Conservation (phyloP, 2,329 filamentous ascomycete species). For the Stromatinia cepivora region DNA sequence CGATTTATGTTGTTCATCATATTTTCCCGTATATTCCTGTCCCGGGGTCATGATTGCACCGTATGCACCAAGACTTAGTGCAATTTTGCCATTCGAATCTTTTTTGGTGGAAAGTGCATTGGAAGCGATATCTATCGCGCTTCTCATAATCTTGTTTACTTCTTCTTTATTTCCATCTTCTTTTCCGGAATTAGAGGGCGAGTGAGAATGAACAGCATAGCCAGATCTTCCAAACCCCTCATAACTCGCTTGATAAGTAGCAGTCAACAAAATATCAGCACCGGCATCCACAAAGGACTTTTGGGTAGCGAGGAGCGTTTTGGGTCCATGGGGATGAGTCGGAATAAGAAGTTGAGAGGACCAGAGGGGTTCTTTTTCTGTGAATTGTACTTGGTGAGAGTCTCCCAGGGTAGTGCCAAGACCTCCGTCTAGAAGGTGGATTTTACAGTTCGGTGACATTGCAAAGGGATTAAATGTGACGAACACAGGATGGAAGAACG, state of each 20-base stretch:
- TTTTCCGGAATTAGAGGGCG: neutral
- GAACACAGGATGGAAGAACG: neutral
- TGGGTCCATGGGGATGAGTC: constrained; percentile 40
- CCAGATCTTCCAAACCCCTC: constrained; percentile 50
- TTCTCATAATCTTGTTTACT: constrained; percentile 48
- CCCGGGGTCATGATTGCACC: constrained; percentile 66
- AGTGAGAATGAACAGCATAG: constrained; percentile 13
- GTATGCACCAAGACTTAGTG: constrained; percentile 65
- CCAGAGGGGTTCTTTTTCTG: constrained; percentile 60
- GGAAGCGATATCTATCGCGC: constrained; percentile 43
- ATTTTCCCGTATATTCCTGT: constrained; percentile 64
- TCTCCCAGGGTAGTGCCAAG: constrained; percentile 67
- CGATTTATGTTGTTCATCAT: constrained; percentile 52
- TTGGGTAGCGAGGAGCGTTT: constrained; percentile 17
- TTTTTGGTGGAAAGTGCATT: constrained; percentile 36
- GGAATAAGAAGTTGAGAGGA: constrained; percentile 65
- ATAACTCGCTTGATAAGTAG: constrained; percentile 65
- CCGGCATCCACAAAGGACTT: constrained; percentile 48
- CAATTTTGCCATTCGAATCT: constrained; percentile 42
- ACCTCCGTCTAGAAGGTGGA: constrained; percentile 62
- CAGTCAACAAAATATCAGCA: constrained; percentile 64
- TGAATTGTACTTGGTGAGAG: constrained; percentile 54
- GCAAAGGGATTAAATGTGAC: neutral
- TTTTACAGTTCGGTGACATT: constrained; percentile 12
- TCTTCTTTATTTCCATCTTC: constrained; percentile 32